Base-by-base conservation (phyloP, 2,329 filamentous ascomycete genomes). In the Aspergillus hortae region DNA sequence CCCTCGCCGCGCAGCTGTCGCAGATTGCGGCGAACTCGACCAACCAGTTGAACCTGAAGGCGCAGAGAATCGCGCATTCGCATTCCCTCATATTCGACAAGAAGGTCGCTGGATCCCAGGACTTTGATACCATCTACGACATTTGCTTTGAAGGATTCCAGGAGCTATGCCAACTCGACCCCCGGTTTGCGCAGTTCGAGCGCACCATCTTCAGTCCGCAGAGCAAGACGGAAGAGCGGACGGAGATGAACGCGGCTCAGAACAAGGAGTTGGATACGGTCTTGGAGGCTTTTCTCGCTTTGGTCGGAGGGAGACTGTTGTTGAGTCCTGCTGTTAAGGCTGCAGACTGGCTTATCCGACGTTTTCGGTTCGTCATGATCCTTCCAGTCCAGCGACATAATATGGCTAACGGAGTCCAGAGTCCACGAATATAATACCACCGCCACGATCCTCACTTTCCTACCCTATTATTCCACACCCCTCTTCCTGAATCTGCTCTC, bases 11-110 rank as follows among this genome's bases (percentile, higher is more conserved):
- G 77, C 95, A 99, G 82, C 80, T 99, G 77, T 90, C 92, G 78
- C 86, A 90, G 69, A 92, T 99, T 68, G 90, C 92, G 62, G 86
- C 88, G 60, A 89, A 89, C 67, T 95, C 90, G 64, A 95, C 92
- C 63, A 87, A 92, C 68, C 88, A 92, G 61, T 83, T 97, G 65
- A 90, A 97, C 69, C 81, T 96, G 63, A 96, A 95, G 75, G 90
- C 92, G 65, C 91, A 96, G 76, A 92, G 91, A 73, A 84, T 88
- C 55, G 85, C 90, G 57, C 94, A 99, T 75, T 90, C 90, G 59
- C 92, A 96, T 73, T 99, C 94, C 48, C 77, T 99, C 56, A 89
- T 99, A 54, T 99, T 95, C 77, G 92, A 96, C 63, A 82, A 89
- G 54, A 84, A 86, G 67, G 80, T 92, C 61, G 94, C 94, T 46